Base-by-base conservation (phyloP, 345 rosid species). In the Cochlearia excelsa region DNA sequence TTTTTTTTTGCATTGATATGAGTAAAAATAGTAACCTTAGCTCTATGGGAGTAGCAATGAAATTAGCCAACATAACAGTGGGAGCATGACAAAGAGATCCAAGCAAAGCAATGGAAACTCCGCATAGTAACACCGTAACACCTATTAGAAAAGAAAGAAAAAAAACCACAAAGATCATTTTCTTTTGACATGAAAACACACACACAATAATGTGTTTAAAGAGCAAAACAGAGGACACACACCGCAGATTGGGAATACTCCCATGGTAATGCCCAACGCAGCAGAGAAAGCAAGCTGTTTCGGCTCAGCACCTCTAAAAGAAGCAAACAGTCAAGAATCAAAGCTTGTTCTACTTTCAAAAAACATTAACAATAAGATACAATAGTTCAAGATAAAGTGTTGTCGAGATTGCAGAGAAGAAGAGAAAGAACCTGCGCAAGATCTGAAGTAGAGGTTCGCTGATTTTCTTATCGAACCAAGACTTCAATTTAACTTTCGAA, bases 211-310 rank as follows among this genome's bases (percentile, higher is more conserved):
- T 4, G 40, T 37, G 40, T 37, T 37, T 37, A 37, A 8, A 28
- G 16, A 23, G 42, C 28, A 6, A 35, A 2, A 8, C 8, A 46
- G 34, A 29, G 42, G 31, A n/a, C 8, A 51, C 66, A 66, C 70
- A 86, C 99, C 99, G 35, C 95, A 89, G 34, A 93, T 83, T 1
- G 97, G 99, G 63, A 93, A 93, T 31, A 93, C 38, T 45, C 97
- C 95, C 50, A 93, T 42, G 11, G 94, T 85, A 50, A 85, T 65
- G 30, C 99, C 99, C 48, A 89, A 74, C 67, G 99, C 94, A 1
- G 91, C 72, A 35, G 99, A 86, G 69, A 88, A 82, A 2, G 97
- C 98, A 64, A 92, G 71, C 69, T 89, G 94, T 78, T 78, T 87
- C 4, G 99, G 99, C 66, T 89, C 97, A 41, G 87, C 73, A 57